A percentile compares a stretch with the other conserved stretches of the same genome.
Evolutionary conservation across 768 basidiomycete genomes (phyloP).

Genomic region (Rhodosporidiobolus sp.): DNA sequence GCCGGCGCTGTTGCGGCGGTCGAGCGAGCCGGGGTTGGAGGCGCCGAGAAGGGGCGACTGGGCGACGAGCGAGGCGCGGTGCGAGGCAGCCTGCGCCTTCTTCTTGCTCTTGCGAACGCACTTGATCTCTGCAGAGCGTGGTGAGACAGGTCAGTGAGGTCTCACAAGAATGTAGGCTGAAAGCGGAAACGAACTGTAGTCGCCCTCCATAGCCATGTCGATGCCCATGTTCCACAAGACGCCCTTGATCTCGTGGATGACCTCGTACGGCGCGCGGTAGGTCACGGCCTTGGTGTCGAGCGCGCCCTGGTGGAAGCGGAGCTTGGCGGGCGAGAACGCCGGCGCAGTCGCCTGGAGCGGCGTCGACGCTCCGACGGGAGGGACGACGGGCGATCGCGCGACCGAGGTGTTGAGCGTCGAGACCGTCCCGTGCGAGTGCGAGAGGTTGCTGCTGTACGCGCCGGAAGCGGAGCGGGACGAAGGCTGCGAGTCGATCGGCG

Average conservation of each 20-base stretch:
- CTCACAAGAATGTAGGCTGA: neutral
- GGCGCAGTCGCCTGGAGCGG: constrained; percentile 7
- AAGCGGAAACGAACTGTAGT: constrained; percentile 60
- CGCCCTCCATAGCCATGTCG: constrained; percentile 79
- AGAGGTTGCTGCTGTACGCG: constrained; percentile 26
- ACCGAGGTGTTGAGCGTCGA: constrained; percentile 10
- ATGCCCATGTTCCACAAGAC: constrained; percentile 86
- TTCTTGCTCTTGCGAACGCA: constrained; percentile 39
- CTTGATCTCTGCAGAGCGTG: constrained; percentile 33
- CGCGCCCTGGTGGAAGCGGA: constrained; percentile 85
- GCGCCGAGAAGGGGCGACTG: neutral
- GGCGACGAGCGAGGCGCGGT: neutral
- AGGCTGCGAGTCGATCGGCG: constrained; percentile 19
- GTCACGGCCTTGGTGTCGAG: constrained; percentile 89
- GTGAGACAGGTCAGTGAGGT: neutral
- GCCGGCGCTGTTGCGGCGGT: constrained; percentile 43
- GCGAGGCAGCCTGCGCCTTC: constrained; percentile 24
- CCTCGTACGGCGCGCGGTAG: constrained; percentile 74
- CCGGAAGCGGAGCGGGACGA: constrained; percentile 27
- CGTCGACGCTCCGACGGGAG: constrained; percentile 1
- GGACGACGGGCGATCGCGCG: constrained; percentile 13
- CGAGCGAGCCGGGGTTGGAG: constrained; percentile 44
- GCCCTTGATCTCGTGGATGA: constrained; percentile 76
- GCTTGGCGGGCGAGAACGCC: constrained; percentile 52
- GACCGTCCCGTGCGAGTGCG: neutral